Percentiles rank a stretch among this genome's conserved stretches.
Evolutionary conservation across 148 eudicot species (phyloP).

Genomic region (Nepenthes gracilis): DNA sequence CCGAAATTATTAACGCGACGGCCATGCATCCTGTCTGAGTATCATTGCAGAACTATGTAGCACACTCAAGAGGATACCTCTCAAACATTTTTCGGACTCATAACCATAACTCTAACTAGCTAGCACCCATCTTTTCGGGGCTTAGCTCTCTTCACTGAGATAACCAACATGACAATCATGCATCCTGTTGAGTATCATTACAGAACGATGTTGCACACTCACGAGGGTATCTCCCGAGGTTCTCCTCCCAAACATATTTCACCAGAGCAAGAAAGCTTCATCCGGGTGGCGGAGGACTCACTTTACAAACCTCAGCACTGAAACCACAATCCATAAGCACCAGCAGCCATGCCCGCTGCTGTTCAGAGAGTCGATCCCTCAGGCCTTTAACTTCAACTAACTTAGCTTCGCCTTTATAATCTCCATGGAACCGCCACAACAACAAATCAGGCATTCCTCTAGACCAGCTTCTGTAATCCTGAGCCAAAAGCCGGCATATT

Average conservation of each 20-base stretch:
- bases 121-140: too few species aligned
- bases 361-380: conserved; percentile 83
- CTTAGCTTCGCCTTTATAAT: conserved; percentile 81
- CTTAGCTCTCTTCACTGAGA: too few species aligned
- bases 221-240: too few species aligned
- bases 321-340: conserved; percentile 81
- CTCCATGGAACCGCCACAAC: conserved; percentile 74
- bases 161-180: too few species aligned
- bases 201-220: too few species aligned
- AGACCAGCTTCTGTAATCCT: conserved; percentile 86
- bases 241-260: not conserved
- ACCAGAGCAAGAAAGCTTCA: conserved; percentile 4
- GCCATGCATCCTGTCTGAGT: too few species aligned
- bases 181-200: too few species aligned
- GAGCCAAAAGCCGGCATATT: conserved; percentile 68
- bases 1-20: too few species aligned
- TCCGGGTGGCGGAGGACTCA: conserved; percentile 25
- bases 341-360: conserved; percentile 91
- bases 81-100: too few species aligned
- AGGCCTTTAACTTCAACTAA: conserved; percentile 98
- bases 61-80: too few species aligned
- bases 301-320: conserved; percentile 73
- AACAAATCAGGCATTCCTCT: conserved; percentile 93
- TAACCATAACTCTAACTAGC: too few species aligned
- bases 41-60: too few species aligned